Evolutionary conservation across 257 asterid genomes (phyloP).

Genomic region (Handroanthus guayacan): DNA sequence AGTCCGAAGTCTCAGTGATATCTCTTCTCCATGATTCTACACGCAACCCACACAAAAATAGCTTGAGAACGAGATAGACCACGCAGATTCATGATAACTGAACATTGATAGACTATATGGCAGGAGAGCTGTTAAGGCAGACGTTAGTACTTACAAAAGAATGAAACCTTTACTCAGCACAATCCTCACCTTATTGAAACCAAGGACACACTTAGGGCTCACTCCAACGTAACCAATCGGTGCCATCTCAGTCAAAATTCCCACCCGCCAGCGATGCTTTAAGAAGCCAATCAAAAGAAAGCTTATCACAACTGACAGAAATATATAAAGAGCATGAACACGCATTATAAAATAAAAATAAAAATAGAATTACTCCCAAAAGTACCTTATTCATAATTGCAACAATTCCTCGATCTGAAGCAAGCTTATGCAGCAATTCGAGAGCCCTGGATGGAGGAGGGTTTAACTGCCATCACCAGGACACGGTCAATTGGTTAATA

Average conservation of each 20-base stretch:
- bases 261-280: constrained; percentile 96
- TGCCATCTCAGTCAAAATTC: constrained; percentile 94
- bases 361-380: not conserved
- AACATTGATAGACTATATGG: constrained; percentile 6
- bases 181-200: constrained; percentile 80
- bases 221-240: constrained; percentile 97
- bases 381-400: constrained; percentile 94
- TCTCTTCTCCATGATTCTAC: constrained; percentile 96
- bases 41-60: constrained; percentile 33
- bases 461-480: constrained; percentile 60
- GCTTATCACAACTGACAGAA: constrained; percentile 32
- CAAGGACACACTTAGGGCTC: constrained; percentile 88
- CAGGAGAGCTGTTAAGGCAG: not conserved
- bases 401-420: constrained; percentile 95
- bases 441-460: constrained; percentile 90
- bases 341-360: constrained; percentile 24
- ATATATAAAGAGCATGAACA: constrained; percentile 14
- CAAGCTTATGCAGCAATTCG: constrained; percentile 87
- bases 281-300: constrained; percentile 44
- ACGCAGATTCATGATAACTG: constrained; percentile 22
- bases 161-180: constrained; percentile 10
- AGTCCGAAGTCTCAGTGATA: constrained; percentile 91
- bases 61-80: constrained; percentile 30
- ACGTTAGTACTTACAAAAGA: not conserved
- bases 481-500: constrained; percentile 29